Conservation (phyloP, 106 monocot genomes). For the Dactylorhiza incarnata region DNA sequence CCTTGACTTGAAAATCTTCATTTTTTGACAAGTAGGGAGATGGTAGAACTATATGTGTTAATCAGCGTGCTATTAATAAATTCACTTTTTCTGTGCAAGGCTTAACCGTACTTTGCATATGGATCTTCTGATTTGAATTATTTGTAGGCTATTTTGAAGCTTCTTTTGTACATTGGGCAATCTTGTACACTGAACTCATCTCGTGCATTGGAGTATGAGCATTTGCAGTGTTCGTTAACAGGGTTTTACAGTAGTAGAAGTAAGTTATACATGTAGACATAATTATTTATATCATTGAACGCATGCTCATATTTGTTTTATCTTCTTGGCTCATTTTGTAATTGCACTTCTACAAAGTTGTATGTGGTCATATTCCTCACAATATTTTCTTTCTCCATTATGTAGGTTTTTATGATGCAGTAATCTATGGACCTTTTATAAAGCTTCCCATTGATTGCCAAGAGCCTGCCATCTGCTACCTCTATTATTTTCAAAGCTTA, state of each 20-base stretch:
- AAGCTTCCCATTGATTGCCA: conserved; percentile 73
- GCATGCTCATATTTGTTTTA: background rate
- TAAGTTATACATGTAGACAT: conserved; percentile 16
- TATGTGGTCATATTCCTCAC: background rate
- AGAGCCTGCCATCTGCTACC: conserved; percentile 51
- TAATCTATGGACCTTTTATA: conserved; percentile 48
- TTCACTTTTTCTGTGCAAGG: background rate
- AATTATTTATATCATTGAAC: background rate
- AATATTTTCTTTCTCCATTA: background rate
- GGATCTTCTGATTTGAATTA: background rate
- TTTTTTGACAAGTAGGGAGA: background rate
- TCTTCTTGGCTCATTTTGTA: background rate
- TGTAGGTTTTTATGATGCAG: conserved; percentile 32
- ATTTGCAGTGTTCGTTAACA: conserved; percentile 34
- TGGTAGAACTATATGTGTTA: background rate
- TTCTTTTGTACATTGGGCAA: conserved; percentile 43
- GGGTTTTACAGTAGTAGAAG: conserved; percentile 42
- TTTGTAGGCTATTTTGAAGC: conserved; percentile 48
- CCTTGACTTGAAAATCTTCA: no score
- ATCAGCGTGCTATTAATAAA: background rate
- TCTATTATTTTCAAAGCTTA: conserved; percentile 73
- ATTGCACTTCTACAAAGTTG: background rate
- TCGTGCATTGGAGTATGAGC: conserved; percentile 32
- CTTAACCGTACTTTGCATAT: no score
- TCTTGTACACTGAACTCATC: conserved; percentile 22